Percentiles rank a stretch among this genome's conserved stretches.
Evolutionary conservation across 1,139 yeast species (phyloP).

Genomic region (Kurtzmaniella quercitrusa): DNA sequence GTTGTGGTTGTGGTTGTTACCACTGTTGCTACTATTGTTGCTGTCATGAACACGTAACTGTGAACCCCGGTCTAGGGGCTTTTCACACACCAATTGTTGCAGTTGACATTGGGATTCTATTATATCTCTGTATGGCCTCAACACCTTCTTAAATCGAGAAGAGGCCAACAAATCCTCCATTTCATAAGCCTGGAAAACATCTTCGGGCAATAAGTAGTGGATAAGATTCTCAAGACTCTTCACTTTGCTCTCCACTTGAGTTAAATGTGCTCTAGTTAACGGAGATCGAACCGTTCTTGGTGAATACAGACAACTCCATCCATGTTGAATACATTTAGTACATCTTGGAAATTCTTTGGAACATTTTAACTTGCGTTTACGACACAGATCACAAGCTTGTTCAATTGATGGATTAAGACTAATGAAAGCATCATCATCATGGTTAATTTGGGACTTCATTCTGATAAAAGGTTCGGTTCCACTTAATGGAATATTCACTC

Average conservation of each 20-base stretch:
- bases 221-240: conserved; percentile 52
- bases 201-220: conserved; percentile 30
- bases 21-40: conserved; percentile 6
- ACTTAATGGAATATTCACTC: no score
- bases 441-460: conserved; percentile 4
- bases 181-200: conserved; percentile 13
- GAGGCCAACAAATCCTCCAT: conserved; percentile 22
- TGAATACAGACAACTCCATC: conserved; percentile 72
- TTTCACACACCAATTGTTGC: conserved; percentile 6
- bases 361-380: conserved; percentile 54
- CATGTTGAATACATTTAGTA: conserved; percentile 66
- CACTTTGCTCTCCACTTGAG: conserved; percentile 68
- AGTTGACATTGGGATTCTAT: conserved; percentile 5
- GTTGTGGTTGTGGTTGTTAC: not conserved
- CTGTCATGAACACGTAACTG: not conserved
- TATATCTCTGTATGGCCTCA: conserved; percentile 16
- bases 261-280: conserved; percentile 73
- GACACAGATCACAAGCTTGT: conserved; percentile 58
- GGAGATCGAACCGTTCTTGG: conserved; percentile 80
- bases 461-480: no score
- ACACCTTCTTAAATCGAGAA: conserved; percentile 19
- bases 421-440: not conserved
- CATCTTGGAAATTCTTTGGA: conserved; percentile 71
- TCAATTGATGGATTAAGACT: conserved; percentile 21
- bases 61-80: not conserved